These are phyloP conservation scores for Ceratocystis eucalypticola DNA, from an alignment of 2,329 filamentous ascomycete genomes.

Conservation along the genomic window DNA sequence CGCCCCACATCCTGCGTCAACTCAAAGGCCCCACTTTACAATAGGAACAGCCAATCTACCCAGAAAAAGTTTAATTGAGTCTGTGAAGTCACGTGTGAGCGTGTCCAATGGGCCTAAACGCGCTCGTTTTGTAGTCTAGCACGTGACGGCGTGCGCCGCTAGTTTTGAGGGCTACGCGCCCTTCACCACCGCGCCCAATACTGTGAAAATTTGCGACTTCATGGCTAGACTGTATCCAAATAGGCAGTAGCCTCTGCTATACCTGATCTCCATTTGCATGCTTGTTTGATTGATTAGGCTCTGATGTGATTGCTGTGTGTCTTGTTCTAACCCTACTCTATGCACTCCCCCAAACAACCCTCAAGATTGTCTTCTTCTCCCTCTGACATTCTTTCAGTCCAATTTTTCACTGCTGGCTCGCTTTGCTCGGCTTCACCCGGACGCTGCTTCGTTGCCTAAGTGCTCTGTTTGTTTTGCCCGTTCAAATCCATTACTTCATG, in stretches of 20 bases:
- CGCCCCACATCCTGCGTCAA: neutral
- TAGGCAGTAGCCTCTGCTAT: too few species aligned
- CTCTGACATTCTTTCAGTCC: neutral
- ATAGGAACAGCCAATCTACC: neutral
- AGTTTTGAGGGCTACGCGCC: neutral
- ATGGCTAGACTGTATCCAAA: too few species aligned
- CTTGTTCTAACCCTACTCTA: neutral
- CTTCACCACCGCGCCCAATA: neutral
- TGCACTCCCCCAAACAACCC: neutral
- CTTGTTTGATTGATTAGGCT: neutral
- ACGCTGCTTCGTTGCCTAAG: neutral
- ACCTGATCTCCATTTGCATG: neutral
- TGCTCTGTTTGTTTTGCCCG: neutral
- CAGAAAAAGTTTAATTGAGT: neutral
- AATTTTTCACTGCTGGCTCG: neutral
- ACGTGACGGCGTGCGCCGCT: neutral
- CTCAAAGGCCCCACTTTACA: neutral
- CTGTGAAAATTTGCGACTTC: neutral
- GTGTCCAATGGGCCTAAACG: neutral
- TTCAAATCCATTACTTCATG: too few species aligned
- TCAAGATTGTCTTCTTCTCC: neutral
- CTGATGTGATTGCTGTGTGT: neutral
- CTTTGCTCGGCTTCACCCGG: neutral
- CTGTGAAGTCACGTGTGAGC: neutral
- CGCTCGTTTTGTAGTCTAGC: neutral